Conservation (phyloP, 2,329 filamentous ascomycete genomes). For the Trichoderma semiorbis region DNA sequence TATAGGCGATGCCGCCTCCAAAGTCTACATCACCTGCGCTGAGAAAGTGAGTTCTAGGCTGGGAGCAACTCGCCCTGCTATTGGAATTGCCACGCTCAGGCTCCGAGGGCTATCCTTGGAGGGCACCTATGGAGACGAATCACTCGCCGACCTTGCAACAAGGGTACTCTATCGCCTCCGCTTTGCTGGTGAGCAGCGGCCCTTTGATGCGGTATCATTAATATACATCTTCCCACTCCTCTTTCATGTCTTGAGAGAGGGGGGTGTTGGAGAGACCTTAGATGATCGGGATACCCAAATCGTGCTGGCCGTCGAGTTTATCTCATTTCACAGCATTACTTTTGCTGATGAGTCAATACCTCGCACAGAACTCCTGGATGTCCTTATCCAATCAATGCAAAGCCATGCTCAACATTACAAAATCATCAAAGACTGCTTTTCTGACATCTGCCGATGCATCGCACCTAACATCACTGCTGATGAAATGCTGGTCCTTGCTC, state of each 20-base stretch:
- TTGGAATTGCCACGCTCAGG: slow-evolving; percentile 83
- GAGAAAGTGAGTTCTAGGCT: slow-evolving; percentile 71
- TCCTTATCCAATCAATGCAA: slow-evolving; percentile 80
- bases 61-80: slow-evolving; percentile 72
- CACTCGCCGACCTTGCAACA: slow-evolving; percentile 80
- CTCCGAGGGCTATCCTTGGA: slow-evolving; percentile 72
- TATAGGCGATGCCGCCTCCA: slow-evolving; percentile 73
- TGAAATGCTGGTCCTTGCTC: slow-evolving; percentile 74
- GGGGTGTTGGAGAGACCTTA: slow-evolving; percentile 66
- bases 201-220: slow-evolving; percentile 82
- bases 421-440: slow-evolving; percentile 85
- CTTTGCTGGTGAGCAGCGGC: slow-evolving; percentile 88
- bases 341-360: slow-evolving; percentile 74
- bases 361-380: slow-evolving; percentile 66
- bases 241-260: slow-evolving; percentile 72
- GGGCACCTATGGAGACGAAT: slow-evolving; percentile 69
- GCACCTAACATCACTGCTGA: slow-evolving; percentile 71
- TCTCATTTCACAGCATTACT: slow-evolving; percentile 82
- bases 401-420: slow-evolving; percentile 92
- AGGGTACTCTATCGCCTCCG: slow-evolving; percentile 86
- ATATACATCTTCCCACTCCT: slow-evolving; percentile 84
- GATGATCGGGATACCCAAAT: slow-evolving; percentile 90
- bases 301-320: slow-evolving; percentile 80
- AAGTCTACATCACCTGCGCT: slow-evolving; percentile 76
- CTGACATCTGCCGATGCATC: slow-evolving; percentile 79